phyloP scores from a whole-genome alignment of 257 asterid species.

The Nicotiana paniculata region DNA sequence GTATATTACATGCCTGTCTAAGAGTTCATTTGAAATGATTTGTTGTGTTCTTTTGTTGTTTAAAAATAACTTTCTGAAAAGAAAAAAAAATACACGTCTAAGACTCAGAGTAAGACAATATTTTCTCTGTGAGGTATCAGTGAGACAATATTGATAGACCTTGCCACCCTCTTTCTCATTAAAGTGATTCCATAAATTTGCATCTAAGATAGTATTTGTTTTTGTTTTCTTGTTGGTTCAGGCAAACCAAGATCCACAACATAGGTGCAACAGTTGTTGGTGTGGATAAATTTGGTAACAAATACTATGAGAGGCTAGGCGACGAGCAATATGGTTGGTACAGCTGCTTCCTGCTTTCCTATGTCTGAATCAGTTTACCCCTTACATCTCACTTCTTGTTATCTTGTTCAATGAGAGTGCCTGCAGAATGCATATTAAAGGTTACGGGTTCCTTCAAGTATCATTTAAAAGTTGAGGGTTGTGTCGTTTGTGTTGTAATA shows the following conservation, averaged over 20 bases:
- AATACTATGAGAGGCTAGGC: slow-evolving; percentile 82
- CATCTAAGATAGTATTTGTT: neutral
- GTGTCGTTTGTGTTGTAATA: neutral
- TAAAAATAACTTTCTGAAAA: too few species aligned
- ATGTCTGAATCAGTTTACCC: neutral
- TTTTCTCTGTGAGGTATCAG: neutral
- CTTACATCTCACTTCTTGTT: neutral
- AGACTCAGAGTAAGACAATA: neutral
- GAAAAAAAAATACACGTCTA: too few species aligned
- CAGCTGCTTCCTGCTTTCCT: slow-evolving; percentile 5
- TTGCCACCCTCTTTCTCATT: neutral
- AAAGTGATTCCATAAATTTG: neutral
- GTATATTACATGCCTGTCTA: neutral
- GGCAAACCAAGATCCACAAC: slow-evolving; percentile 94
- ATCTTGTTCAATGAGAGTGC: neutral
- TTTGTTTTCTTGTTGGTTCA: slow-evolving; percentile 16
- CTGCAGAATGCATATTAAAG: neutral
- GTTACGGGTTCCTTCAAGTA: neutral
- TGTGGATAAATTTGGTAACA: slow-evolving; percentile 89
- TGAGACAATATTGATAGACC: neutral
- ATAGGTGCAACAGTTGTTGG: slow-evolving; percentile 88
- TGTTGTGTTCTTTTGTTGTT: too few species aligned
- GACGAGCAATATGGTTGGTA: slow-evolving; percentile 79
- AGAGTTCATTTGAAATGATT: neutral
- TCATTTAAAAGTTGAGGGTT: neutral